Base-by-base conservation (phyloP, 306 rosid genomes). In the Vigna radiata region DNA sequence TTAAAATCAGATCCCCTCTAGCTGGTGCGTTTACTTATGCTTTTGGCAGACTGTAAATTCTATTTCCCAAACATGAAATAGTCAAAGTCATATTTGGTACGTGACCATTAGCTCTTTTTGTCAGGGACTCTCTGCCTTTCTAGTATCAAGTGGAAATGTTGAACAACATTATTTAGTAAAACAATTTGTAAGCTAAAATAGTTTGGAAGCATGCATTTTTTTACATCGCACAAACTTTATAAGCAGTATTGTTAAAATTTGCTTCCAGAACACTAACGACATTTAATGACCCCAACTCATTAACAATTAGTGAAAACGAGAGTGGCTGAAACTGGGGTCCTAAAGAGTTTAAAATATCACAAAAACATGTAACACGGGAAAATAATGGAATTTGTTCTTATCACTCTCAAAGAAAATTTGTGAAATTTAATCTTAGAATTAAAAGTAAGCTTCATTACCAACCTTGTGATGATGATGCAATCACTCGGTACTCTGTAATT, bases 401-500 rank as follows among this genome's bases (percentile, higher is more conserved):
- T 17, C 33, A 41, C 43, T 39, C 50, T 62, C 47, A 36, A 62
- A 14, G 47, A 36, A 21, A 62, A 3, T 16, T 36, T 15, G 4
- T 36, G 48, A 36, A 44, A 39, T 62, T 33, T 16, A 60, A 81
- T 23, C 63, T 33, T 52, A 39, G 18, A 67, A 81, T 77, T 84
- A 77, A 25, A 48, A 63, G 59, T 59, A 65, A 54, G 75, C 64
- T 65, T 76, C 63, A 62, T 73, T 79, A 54, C 96, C 62, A 76
- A 94, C 98, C 98, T 72, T 84, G 81, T 41, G 80, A 82, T 6
- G 94, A 83, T 52, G 95, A 84, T 84, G 79, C 88, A 44, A 94
- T 85, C 75, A 92, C 95, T 80, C 71, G 86, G 84, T 92, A 94
- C 76, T 87, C 86, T 37, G 97, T 90, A 76, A 91, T 33, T 65